phyloP scores from a whole-genome alignment of 2,329 filamentous ascomycete species.

The Trichoderma brevicompactum region DNA sequence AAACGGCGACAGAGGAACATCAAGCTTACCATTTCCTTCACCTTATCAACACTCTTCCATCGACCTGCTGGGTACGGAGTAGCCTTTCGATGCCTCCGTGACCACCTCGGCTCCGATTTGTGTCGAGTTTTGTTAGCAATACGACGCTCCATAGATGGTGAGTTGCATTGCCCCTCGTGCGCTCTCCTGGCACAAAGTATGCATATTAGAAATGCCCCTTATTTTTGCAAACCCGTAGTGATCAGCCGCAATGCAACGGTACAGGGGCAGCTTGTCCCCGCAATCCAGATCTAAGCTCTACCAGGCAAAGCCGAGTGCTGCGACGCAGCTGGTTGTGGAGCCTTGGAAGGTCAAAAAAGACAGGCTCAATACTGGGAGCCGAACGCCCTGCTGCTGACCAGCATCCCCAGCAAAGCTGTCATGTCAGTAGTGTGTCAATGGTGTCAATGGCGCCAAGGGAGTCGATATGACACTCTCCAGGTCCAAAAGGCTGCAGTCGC shows the following conservation, averaged over 20 bases:
- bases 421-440: background rate
- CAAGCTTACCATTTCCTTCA: background rate
- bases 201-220: slow-evolving; percentile 4
- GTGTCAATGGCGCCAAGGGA: background rate
- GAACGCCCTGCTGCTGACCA: slow-evolving; percentile 5
- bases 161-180: slow-evolving; percentile 3
- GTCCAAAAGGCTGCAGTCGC: background rate
- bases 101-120: background rate
- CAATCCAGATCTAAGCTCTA: slow-evolving; percentile 23
- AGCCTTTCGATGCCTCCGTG: background rate
- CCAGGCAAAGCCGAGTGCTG: slow-evolving; percentile 11
- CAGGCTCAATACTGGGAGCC: background rate
- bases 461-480: background rate
- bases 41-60: background rate
- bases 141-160: background rate
- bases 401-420: background rate
- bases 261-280: slow-evolving; percentile 12
- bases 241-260: slow-evolving; percentile 23
- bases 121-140: slow-evolving; percentile 1
- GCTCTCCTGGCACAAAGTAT: background rate
- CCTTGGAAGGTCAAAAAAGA: background rate
- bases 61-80: slow-evolving; percentile 4
- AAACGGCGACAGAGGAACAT: background rate
- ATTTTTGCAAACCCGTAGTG: slow-evolving; percentile 10
- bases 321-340: slow-evolving; percentile 19